Evolutionary conservation across 495 filamentous ascomycete species (phyloP).

Genomic region (Aspergillus taichungensis): DNA sequence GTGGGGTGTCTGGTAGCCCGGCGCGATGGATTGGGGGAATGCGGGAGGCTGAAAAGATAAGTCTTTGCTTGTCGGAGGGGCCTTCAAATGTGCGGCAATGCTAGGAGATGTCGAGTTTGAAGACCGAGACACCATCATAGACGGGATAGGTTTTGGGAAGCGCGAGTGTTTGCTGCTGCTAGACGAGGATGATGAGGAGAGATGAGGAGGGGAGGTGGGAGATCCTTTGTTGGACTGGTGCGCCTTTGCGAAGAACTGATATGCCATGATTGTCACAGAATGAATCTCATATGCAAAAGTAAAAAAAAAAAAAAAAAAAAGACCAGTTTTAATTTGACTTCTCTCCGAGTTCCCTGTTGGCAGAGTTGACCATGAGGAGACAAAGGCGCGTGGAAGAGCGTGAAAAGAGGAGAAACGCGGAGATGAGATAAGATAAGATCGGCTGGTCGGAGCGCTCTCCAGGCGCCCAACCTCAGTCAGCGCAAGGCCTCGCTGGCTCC

Average conservation of each 20-base stretch:
- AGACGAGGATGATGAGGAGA: slow-evolving; percentile 9
- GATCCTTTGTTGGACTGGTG: slow-evolving; percentile 18
- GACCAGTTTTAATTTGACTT: neutral
- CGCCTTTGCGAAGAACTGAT: slow-evolving; percentile 34
- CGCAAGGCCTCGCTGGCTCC: slow-evolving; percentile 9
- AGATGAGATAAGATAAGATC: slow-evolving; percentile 40
- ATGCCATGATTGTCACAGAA: slow-evolving; percentile 21
- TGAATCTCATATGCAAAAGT: neutral
- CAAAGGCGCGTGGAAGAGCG: neutral
- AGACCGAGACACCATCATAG: slow-evolving; percentile 11
- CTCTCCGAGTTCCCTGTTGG: too few species aligned
- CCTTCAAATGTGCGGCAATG: slow-evolving; percentile 14
- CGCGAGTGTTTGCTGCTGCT: slow-evolving; percentile 6
- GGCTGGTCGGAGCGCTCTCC: slow-evolving; percentile 11
- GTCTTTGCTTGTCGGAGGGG: slow-evolving; percentile 17
- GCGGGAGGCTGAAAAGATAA: slow-evolving; percentile 22
- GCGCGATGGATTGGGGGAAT: slow-evolving; percentile 22
- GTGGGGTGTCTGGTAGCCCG: slow-evolving; percentile 27
- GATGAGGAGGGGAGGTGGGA: slow-evolving; percentile 18
- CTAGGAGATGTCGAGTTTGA: slow-evolving; percentile 10
- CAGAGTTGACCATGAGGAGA: neutral
- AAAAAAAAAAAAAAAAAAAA: neutral
- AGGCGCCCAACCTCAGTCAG: slow-evolving; percentile 7
- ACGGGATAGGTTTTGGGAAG: slow-evolving; percentile 28
- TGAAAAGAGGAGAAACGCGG: slow-evolving; percentile 19